A percentile compares a stretch with the other conserved stretches of the same genome.
These are phyloP conservation scores for Leccinum longicurvipes DNA, from an alignment of 768 basidiomycete species.

Conservation along the genomic window DNA sequence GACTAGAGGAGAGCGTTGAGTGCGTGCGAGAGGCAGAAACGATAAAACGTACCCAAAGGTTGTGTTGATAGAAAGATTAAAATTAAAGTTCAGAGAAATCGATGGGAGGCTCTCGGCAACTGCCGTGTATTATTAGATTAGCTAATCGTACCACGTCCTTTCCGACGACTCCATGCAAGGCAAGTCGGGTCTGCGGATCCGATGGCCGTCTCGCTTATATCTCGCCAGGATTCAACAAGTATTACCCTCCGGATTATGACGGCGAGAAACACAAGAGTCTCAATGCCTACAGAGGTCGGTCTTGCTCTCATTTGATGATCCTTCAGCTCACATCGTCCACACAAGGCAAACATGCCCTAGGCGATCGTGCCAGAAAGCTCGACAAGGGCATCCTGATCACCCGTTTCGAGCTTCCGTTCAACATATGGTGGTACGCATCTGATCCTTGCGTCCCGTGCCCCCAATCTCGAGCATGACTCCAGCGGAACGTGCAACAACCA, in stretches of 20 bases:
- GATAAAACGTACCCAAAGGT: conserved; percentile 28
- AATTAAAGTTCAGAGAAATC: conserved; percentile 37
- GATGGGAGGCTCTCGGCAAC: conserved; percentile 8
- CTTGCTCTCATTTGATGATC: background rate
- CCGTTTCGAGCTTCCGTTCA: conserved; percentile 94
- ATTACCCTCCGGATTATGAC: conserved; percentile 76
- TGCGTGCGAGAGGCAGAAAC: background rate
- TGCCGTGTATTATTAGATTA: conserved; percentile 7
- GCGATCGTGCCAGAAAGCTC: conserved; percentile 89
- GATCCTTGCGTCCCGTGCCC: too few relatives aligned
- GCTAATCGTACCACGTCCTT: conserved; percentile 8
- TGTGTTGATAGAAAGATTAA: conserved; percentile 25
- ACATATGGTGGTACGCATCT: conserved; percentile 84
- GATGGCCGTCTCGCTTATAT: conserved; percentile 5
- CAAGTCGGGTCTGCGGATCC: conserved; percentile 16
- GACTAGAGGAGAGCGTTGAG: conserved; percentile 40
- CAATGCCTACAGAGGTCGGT: conserved; percentile 65
- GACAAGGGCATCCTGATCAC: conserved; percentile 95
- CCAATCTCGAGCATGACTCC: too few relatives aligned
- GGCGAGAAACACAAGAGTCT: conserved; percentile 68
- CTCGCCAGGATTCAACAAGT: conserved; percentile 66
- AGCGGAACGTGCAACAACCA: conserved; percentile 94
- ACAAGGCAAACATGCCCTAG: conserved; percentile 89
- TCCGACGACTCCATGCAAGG: conserved; percentile 45
- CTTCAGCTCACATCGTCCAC: background rate